phyloP scores from a whole-genome alignment of 768 basidiomycete genomes.

The Coprinopsis cinerea region DNA sequence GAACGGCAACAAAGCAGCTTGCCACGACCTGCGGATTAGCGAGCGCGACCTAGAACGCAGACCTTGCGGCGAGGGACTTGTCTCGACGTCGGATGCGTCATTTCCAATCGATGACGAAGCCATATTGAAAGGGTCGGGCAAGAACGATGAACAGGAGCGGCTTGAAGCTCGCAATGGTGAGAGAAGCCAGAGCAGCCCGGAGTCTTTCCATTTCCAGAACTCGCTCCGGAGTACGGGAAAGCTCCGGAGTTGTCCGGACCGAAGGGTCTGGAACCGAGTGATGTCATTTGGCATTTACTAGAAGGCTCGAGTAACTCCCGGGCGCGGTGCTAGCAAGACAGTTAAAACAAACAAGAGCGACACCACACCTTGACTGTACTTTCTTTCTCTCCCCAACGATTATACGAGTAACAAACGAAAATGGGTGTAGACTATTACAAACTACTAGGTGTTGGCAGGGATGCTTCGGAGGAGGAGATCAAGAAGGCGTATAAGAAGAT shows the following conservation, averaged over 20 bases:
- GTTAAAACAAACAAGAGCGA: constrained; percentile 9
- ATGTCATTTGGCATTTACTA: constrained; percentile 25
- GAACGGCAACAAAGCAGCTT: constrained; percentile 53
- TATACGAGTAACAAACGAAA: constrained; percentile 10
- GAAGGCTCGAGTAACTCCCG: constrained; percentile 20
- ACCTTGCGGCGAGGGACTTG: no score
- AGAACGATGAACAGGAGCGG: no score
- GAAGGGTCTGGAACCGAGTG: constrained; percentile 17
- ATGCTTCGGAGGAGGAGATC: constrained; percentile 78
- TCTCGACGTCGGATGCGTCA: no score
- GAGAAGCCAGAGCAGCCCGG: no score
- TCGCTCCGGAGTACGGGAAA: background rate
- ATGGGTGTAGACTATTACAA: constrained; percentile 93
- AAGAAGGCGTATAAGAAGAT: constrained; percentile 96
- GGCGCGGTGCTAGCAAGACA: background rate
- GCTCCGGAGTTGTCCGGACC: constrained; percentile 1
- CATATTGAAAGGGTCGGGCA: background rate
- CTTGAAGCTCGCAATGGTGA: no score
- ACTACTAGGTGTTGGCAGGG: constrained; percentile 64
- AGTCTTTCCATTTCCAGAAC: background rate
- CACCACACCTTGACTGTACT: constrained; percentile 5
- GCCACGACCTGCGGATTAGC: constrained; percentile 53
- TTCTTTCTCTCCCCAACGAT: constrained; percentile 3
- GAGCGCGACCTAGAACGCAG: constrained; percentile 1
- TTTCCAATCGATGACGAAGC: background rate